Conservation (phyloP, 202 grass and related monocot genomes). For the Saccharum hybrid region DNA sequence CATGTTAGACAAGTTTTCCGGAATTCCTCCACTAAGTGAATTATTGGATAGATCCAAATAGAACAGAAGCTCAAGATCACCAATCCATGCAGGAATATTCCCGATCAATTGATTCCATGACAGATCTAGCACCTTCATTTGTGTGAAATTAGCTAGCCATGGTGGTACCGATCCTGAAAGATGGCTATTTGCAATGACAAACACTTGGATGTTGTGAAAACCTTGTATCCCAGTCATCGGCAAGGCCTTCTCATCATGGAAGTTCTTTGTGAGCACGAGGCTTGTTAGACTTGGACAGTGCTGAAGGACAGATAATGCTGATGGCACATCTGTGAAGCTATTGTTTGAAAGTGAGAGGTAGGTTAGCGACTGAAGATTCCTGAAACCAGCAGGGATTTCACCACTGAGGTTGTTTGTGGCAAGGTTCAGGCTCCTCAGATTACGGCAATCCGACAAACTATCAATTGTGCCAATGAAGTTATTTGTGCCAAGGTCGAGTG, state of each 20-base stretch:
- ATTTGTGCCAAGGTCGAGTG: slow-evolving; percentile 86
- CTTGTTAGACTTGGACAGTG: slow-evolving; percentile 65
- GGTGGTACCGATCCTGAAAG: slow-evolving; percentile 73
- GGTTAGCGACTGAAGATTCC: slow-evolving; percentile 65
- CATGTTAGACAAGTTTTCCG: slow-evolving; percentile 65
- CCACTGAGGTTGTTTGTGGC: slow-evolving; percentile 86
- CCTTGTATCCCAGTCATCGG: slow-evolving; percentile 68
- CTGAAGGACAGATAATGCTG: slow-evolving; percentile 82
- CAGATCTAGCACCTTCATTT: slow-evolving; percentile 81
- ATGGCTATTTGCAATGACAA: slow-evolving; percentile 84
- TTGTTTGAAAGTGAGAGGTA: slow-evolving; percentile 98
- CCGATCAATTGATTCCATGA: slow-evolving; percentile 87
- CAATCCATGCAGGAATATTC: slow-evolving; percentile 81
- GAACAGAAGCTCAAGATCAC: slow-evolving; percentile 71
- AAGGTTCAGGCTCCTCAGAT: slow-evolving; percentile 81
- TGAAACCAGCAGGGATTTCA: slow-evolving; percentile 80
- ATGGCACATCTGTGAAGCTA: slow-evolving; percentile 86
- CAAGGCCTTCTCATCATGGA: slow-evolving; percentile 64
- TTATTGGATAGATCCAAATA: slow-evolving; percentile 98
- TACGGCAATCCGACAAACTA: slow-evolving; percentile 62
- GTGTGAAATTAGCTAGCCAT: slow-evolving; percentile 67
- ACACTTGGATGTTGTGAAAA: slow-evolving; percentile 77
- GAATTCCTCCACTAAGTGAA: slow-evolving; percentile 74
- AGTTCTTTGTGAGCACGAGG: slow-evolving; percentile 91
- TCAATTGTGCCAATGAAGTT: slow-evolving; percentile 66